phyloP scores from a whole-genome alignment of 73 alveolate species.

The Paramecium tetraurelia region DNA sequence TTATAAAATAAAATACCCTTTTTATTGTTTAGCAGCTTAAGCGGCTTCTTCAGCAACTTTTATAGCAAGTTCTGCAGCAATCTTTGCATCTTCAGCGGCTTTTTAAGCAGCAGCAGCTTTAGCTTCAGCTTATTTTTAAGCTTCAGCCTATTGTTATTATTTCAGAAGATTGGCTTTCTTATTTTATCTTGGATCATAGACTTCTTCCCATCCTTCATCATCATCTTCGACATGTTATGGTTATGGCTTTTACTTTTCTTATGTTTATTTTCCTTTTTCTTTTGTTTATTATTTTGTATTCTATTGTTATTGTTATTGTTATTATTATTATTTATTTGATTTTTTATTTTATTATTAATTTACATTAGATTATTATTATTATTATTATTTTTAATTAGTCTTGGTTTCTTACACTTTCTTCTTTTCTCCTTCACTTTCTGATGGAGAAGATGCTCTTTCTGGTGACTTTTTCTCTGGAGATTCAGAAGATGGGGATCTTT shows the following conservation, averaged over 20 bases:
- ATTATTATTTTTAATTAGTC: background rate
- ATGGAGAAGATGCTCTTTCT: slow-evolving; percentile 8
- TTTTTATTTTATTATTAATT: background rate
- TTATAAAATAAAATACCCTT: background rate
- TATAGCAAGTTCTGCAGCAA: background rate
- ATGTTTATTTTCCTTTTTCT: background rate
- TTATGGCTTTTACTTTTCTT: background rate
- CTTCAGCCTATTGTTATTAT: background rate
- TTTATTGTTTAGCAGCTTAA: background rate
- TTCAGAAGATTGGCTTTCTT: background rate
- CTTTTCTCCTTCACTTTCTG: slow-evolving; percentile 8
- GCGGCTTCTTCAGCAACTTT: slow-evolving; percentile 7
- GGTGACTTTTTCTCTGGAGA: slow-evolving; percentile 17
- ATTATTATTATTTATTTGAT: background rate
- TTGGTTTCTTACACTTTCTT: background rate
- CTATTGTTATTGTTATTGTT: background rate
- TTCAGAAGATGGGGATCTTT: slow-evolving; percentile 21
- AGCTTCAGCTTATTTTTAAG: background rate
- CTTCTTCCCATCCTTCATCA: slow-evolving; percentile 47
- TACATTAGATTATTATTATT: background rate
- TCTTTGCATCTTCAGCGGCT: background rate
- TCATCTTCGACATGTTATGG: background rate
- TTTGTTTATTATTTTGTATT: background rate
- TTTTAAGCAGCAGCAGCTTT: background rate
- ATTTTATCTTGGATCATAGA: background rate